phyloP scores from a whole-genome alignment of 805 yeast genomes.

The Yarrowia sp. region DNA sequence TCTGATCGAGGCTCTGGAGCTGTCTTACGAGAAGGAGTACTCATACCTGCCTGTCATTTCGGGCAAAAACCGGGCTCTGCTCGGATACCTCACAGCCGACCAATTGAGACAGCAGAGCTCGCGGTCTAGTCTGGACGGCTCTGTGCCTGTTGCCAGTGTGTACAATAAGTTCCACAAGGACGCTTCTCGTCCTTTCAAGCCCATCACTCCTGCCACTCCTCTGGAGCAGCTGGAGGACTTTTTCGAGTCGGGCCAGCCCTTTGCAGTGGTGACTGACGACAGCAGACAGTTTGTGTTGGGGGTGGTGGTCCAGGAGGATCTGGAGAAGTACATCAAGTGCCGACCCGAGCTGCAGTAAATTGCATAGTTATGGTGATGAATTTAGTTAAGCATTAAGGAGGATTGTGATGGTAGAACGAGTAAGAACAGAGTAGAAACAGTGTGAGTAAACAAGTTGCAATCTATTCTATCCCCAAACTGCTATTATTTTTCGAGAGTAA shows the following conservation, averaged over 20 bases:
- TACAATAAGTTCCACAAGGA: constrained; percentile 47
- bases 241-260: constrained; percentile 58
- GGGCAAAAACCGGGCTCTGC: constrained; percentile 54
- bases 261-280: constrained; percentile 65
- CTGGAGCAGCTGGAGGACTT: constrained; percentile 61
- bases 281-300: constrained; percentile 63
- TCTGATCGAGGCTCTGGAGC: constrained; percentile 59
- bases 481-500: too few relatives aligned
- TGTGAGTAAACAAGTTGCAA: too few relatives aligned
- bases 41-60: constrained; percentile 63
- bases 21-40: constrained; percentile 63
- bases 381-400: too few relatives aligned
- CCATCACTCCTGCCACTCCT: constrained; percentile 62
- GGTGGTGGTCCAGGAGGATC: constrained; percentile 62
- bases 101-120: constrained; percentile 50
- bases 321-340: constrained; percentile 54
- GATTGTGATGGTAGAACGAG: too few relatives aligned
- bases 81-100: constrained; percentile 59
- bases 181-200: constrained; percentile 50
- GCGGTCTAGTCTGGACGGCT: constrained; percentile 41
- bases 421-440: too few relatives aligned
- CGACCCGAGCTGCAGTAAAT: constrained; percentile 50
- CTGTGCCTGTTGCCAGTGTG: constrained; percentile 49
- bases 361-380: background rate
- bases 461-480: too few relatives aligned